Base-by-base conservation (phyloP, 176 grass and related monocot species). In the Oryza glaberrima region DNA sequence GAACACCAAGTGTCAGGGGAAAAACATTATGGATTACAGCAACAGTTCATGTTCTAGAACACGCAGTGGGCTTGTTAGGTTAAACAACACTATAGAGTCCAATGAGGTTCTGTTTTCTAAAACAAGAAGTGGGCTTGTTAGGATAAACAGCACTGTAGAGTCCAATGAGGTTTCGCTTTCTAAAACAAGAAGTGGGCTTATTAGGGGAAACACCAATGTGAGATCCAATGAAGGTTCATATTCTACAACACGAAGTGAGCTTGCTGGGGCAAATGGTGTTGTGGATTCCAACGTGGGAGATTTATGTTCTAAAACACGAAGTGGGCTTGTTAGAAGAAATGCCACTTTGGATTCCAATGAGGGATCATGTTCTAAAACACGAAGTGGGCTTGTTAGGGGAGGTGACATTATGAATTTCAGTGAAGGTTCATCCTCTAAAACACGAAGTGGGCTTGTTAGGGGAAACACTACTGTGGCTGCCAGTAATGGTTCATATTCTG, bases 101-200 rank as follows among this genome's bases (percentile, higher is more conserved):
- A 69, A 36, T 69, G 52, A 30, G 9, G 4, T 2, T 69, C 41
- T 46, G 43, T 69, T 34, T 45, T 85, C 83, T 20, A 77, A 75
- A 85, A 85, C 68, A 78, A 76, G 83, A 86, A 90, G 73, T 86
- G 83, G 78, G 44, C 73, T 82, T 82, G 19, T 86, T 66, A 70
- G 83, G 43, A 5, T 14, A 85, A 77, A 56, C 7, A 13, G 2
- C 16, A 19, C 9, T n/a, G 56, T 70, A 36, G 46, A 40, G 52
- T 11, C 8, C 14, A 58, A 36, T 54, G 52, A 30, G 19, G 6
- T 3, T 69, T 69, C 34, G 43, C 54, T 34, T 45, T 85, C 83
- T 20, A 77, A 75, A 85, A 85, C 68, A 78, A 76, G 83, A 86
- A 90, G 73, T 86, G 83, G 78, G 34, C 67, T 82, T 86, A 9